Evolutionary conservation across 75 land plant genomes (phyloP).

Genomic region (Chamaecyparis obtusa): DNA sequence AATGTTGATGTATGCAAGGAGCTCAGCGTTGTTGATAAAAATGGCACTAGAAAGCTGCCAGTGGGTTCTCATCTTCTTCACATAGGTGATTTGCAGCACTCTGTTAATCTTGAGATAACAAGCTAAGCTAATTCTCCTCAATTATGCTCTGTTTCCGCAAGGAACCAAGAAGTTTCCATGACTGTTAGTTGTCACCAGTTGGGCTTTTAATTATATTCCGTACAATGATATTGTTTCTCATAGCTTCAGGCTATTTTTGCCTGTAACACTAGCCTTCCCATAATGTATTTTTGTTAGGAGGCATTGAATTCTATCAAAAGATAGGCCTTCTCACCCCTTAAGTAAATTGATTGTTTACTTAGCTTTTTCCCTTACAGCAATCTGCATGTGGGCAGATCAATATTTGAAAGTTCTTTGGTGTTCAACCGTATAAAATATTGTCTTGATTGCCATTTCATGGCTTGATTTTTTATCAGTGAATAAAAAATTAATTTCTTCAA

Average conservation of each 20-base stretch:
- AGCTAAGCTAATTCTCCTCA: background rate
- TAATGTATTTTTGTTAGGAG: background rate
- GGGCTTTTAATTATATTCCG: background rate
- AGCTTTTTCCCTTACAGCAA: background rate
- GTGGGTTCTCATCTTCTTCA: constrained; percentile 53
- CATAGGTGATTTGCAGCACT: constrained; percentile 43
- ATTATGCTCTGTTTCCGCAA: background rate
- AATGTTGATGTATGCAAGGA: constrained; percentile 59
- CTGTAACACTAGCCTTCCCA: background rate
- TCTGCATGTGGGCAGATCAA: background rate
- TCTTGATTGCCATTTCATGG: background rate
- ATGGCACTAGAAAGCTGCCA: constrained; percentile 53
- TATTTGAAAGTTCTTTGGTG: background rate
- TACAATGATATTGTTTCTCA: constrained; percentile 22
- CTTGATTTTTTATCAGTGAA: background rate
- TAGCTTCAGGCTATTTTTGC: background rate
- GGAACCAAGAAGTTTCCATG: background rate
- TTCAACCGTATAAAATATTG: background rate
- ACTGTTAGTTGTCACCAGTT: background rate
- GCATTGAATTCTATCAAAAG: background rate
- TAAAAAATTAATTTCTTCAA: background rate
- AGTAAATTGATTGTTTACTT: background rate
- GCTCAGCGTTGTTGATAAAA: constrained; percentile 46
- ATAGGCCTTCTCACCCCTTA: background rate
- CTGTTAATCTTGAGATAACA: constrained; percentile 33